Conservation (phyloP, 495 filamentous ascomycete species). For the Penicillium herquei region DNA sequence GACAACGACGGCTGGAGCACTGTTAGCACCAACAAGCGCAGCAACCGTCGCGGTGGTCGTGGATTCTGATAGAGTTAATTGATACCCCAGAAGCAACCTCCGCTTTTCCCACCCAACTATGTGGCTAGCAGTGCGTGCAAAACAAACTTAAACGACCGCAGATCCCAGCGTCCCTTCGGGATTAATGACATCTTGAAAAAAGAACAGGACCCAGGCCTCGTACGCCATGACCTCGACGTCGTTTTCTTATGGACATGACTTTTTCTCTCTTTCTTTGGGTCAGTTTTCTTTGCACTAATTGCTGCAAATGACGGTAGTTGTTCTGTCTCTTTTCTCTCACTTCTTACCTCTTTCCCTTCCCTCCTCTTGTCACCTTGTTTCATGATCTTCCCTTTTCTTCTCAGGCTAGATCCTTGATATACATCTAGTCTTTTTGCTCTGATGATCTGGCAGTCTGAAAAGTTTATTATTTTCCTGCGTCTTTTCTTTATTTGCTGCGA, state of each 20-base stretch:
- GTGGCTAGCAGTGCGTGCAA: background rate
- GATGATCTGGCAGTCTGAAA: slow-evolving; percentile 45
- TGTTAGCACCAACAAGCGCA: slow-evolving; percentile 55
- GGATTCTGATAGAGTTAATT: slow-evolving; percentile 48
- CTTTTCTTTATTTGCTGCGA: slow-evolving; percentile 3
- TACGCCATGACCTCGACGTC: background rate
- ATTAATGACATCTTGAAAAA: background rate
- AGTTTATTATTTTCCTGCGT: slow-evolving; percentile 32
- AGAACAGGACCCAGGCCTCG: background rate
- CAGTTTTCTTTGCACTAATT: slow-evolving; percentile 8
- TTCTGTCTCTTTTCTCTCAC: slow-evolving; percentile 13
- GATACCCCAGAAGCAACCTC: slow-evolving; percentile 40
- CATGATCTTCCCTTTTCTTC: slow-evolving; percentile 27
- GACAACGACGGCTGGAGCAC: slow-evolving; percentile 81
- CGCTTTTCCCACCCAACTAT: slow-evolving; percentile 16
- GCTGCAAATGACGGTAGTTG: slow-evolving; percentile 20
- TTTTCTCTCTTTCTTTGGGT: slow-evolving; percentile 4
- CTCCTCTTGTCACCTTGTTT: slow-evolving; percentile 16
- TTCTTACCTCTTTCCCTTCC: slow-evolving; percentile 8
- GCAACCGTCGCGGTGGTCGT: slow-evolving; percentile 52
- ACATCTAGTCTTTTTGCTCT: slow-evolving; percentile 39
- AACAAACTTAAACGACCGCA: background rate
- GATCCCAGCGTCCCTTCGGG: background rate
- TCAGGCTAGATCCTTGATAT: slow-evolving; percentile 34
- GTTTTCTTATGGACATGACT: slow-evolving; percentile 15